Base-by-base conservation (phyloP, 2,329 filamentous ascomycete species). In the Ilyonectria mors-panacis region DNA sequence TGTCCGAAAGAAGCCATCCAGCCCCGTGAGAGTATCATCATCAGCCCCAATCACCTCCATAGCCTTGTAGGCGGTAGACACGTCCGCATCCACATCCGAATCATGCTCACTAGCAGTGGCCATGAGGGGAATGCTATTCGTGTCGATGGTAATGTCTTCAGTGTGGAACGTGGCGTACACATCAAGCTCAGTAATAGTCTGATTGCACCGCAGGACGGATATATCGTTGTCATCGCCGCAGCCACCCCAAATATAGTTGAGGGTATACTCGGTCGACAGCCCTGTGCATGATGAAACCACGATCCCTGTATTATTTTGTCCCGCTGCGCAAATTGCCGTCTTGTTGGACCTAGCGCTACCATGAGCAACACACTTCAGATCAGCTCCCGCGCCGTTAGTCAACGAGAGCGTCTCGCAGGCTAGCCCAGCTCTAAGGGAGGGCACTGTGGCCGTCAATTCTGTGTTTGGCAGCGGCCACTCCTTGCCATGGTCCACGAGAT, bases 231-330 rank as follows among this genome's bases (percentile, higher is more conserved):
- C 62, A 7, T 59, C 44, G 13, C 61, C 57, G 61, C 76, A 78
- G 44, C 71, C 70, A 0, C 76, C 76, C 76, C 76, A 78, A 19
- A 78, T 54, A 53, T 75, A 78, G 54, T 73, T 70, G 47, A 77
- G 64, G 0, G 67, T 45, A 23, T 70, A 73, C 12, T 55, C 60
- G 6, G 63, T 69, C 2, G 66, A 65, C 23, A 73, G 58, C 2
- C 73, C 70, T 2, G 66, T 39, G 56, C 76, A 78, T 8, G 69
- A 73, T 10, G 70, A 71, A 6, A 69, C 76, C 28, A 74, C 75
- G 7, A 70, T 51, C 6, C 68, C 76, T 13, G 73, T 70, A 17
- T 70, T 59, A 12, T 67, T 63, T 33, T 69, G 64, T 10, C 65
- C 56, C 3, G 58, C 26, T n/a, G 48, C 58, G 44, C 75, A 77